phyloP scores from a whole-genome alignment of 2,329 filamentous ascomycete species.

The Aspergillus tamarii region DNA sequence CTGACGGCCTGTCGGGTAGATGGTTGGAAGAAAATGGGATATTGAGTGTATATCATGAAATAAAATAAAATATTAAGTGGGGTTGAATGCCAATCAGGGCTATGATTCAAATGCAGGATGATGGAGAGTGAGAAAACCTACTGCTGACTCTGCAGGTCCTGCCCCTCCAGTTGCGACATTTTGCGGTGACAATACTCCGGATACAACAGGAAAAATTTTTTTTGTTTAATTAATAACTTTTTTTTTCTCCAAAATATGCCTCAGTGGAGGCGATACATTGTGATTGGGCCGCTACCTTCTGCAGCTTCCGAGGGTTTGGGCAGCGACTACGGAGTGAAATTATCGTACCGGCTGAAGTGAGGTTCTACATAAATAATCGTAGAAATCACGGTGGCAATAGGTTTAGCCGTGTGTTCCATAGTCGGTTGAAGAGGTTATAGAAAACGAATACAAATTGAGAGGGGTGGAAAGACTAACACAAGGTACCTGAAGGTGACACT shows the following conservation, averaged over 20 bases:
- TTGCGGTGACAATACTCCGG: slow-evolving; percentile 1
- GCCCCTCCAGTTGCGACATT: slow-evolving; percentile 9
- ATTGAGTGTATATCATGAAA: not conserved
- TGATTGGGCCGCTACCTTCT: slow-evolving; percentile 11
- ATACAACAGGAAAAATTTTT: not conserved
- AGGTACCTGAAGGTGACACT: slow-evolving; percentile 2
- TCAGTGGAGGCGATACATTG: slow-evolving; percentile 5
- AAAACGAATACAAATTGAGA: not conserved
- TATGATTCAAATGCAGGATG: not conserved
- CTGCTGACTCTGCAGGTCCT: not conserved
- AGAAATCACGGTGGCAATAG: not conserved
- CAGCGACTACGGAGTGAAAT: slow-evolving; percentile 6
- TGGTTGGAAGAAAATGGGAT: slow-evolving; percentile 10
- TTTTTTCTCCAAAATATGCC: not conserved
- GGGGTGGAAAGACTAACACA: not conserved
- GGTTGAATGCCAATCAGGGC: not conserved
- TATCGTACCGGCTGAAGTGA: slow-evolving; percentile 2
- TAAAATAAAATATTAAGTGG: slow-evolving; percentile 1
- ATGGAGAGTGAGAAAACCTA: not conserved
- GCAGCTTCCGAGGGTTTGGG: slow-evolving; percentile 6
- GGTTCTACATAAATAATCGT: not conserved
- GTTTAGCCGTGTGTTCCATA: not conserved
- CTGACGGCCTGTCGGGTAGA: slow-evolving; percentile 4
- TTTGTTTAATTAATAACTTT: not conserved
- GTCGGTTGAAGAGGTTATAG: not conserved